Evolutionary conservation across 345 rosid species (phyloP).

Genomic region (Camelina neglecta): DNA sequence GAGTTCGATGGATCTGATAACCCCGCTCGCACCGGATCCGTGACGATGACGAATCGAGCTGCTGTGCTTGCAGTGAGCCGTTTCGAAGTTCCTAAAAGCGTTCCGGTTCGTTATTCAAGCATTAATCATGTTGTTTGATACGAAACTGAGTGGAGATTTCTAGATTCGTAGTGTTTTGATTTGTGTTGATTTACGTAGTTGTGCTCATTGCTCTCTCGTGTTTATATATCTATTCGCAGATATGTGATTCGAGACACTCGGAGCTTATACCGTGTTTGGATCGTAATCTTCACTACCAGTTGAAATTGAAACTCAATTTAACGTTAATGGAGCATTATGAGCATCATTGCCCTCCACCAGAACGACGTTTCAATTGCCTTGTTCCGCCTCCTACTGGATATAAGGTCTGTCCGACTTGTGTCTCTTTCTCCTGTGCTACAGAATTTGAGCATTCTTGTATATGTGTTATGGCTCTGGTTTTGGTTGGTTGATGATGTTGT

Average conservation of each 20-base stretch:
- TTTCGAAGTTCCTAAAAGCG: conserved; percentile 56
- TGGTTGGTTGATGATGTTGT: conserved; percentile 44
- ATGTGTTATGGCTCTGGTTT: conserved; percentile 37
- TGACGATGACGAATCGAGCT: conserved; percentile 34
- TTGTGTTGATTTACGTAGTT: background rate
- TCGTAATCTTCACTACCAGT: conserved; percentile 76
- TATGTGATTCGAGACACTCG: conserved; percentile 77
- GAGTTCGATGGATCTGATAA: conserved; percentile 47
- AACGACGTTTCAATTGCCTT: conserved; percentile 87
- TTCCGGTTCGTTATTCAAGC: conserved; percentile 61
- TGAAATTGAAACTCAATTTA: conserved; percentile 76
- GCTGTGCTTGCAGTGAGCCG: conserved; percentile 46
- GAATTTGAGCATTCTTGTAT: conserved; percentile 8
- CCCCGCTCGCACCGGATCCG: conserved; percentile 44
- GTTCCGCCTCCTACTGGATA: conserved; percentile 89
- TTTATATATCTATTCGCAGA: conserved; percentile 54
- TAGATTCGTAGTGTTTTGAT: conserved; percentile 11
- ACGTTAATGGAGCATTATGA: conserved; percentile 96
- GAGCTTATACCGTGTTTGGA: conserved; percentile 96
- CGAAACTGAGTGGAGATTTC: background rate
- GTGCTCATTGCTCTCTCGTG: too few relatives aligned
- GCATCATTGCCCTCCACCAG: conserved; percentile 85
- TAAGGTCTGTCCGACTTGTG: conserved; percentile 58
- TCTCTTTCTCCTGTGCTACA: background rate
- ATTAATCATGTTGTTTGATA: background rate